Evolutionary conservation across 2,329 filamentous ascomycete genomes (phyloP), one percentile per base, ranked within the genome.

Genomic region (Teratosphaeria viscida): DNA sequence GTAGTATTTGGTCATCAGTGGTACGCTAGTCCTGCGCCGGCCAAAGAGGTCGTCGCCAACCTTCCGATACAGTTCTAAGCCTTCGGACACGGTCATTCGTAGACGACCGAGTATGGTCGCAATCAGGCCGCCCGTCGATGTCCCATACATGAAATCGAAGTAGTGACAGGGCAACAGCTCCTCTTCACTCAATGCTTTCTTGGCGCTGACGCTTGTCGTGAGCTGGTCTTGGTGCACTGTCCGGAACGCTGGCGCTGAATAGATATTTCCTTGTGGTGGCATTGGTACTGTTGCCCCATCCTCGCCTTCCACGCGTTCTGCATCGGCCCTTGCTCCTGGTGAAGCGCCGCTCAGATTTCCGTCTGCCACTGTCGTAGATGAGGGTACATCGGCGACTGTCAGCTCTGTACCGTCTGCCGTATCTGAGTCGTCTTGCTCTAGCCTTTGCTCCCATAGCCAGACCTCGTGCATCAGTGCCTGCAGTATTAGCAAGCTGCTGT

Each of bases 131-230:
- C 79, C 79, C 0, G 78, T 81, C 47, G 75, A 78, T 5, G 78
- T 81, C 26, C 79, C 79, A 58, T 78, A 80, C 72, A 81, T 80
- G 68, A 78, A 78, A 62, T 81, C 79, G 67, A 81, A 81, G 66
- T 80, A 81, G 62, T 81, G 76, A 60, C 77, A 79, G 59, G 78
- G 78, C 11, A 79, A 67, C 1, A 80, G 71, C 53, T 77, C 73
- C 54, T 76, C 71, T 61, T 77, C 75, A 55, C 71, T 67, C 60
- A 74, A 74, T 2, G 68, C 68, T 55, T 67, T 66, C 32, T 59
- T 60, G 26, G 59, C 59, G 49, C 59, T 64, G 10, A 63, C 56
- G 37, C 65, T 59, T 37, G 61, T 58, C n/a, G 62, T 67, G 26
- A 64, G 62, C 8, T 60, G 58, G 57, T 68, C 65, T n/a, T 64